Evolutionary conservation across 1,139 yeast species (phyloP).

Genomic region (Pichia inconspicua): DNA sequence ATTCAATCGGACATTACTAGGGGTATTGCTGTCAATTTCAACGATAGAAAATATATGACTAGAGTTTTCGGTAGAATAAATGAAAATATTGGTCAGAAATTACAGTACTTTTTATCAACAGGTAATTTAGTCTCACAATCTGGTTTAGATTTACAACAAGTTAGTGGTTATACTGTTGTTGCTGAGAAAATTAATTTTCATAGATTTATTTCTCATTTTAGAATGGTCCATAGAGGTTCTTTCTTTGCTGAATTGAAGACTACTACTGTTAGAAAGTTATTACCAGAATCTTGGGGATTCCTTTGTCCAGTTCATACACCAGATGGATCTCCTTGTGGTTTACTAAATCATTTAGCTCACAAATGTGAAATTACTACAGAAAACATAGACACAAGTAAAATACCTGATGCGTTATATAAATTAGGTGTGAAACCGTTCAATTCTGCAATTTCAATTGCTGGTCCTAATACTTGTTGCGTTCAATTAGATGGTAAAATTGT

Average conservation of each 20-base stretch:
- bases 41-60: conserved; percentile 73
- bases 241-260: conserved; percentile 97
- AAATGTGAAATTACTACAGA: conserved; percentile 81
- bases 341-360: conserved; percentile 92
- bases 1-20: conserved; percentile 75
- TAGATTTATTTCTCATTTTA: conserved; percentile 91
- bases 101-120: conserved; percentile 90
- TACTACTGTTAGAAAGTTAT: conserved; percentile 89
- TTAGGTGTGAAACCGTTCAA: conserved; percentile 81
- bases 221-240: conserved; percentile 99
- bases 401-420: conserved; percentile 58
- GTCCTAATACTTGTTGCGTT: conserved; percentile 80
- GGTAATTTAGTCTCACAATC: conserved; percentile 97
- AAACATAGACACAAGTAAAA: conserved; percentile 63
- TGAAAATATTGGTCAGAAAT: conserved; percentile 89
- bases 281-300: conserved; percentile 99
- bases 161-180: conserved; percentile 95
- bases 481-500: conserved; percentile 88
- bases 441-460: conserved; percentile 60
- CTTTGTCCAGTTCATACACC: conserved; percentile 99
- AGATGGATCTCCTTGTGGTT: conserved; percentile 99
- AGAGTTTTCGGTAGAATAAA: conserved; percentile 74
- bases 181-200: conserved; percentile 97
- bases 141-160: conserved; percentile 96
- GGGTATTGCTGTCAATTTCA: conserved; percentile 75